Evolutionary conservation across 73 alveolate species (phyloP).

Genomic region (Strombidium stylifer): DNA sequence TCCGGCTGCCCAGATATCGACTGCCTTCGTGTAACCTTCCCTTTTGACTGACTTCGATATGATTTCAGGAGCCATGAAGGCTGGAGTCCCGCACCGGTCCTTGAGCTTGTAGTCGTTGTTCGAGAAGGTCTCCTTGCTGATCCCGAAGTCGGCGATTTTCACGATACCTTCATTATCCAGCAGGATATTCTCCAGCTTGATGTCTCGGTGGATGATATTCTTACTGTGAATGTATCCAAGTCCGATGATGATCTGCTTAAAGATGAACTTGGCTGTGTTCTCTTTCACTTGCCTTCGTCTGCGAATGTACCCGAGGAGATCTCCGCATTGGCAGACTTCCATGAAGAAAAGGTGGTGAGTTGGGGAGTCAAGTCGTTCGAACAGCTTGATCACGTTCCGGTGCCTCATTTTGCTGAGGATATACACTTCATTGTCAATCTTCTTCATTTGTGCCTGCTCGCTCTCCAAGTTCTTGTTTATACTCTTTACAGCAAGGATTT

Average conservation of each 20-base stretch:
- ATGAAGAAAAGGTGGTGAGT: conserved; percentile 26
- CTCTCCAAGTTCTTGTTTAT: conserved; percentile 51
- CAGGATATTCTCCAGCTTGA: conserved; percentile 78
- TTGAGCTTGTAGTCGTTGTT: conserved; percentile 57
- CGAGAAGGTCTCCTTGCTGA: conserved; percentile 62
- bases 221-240: conserved; percentile 67
- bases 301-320: conserved; percentile 32
- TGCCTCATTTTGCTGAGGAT: conserved; percentile 33
- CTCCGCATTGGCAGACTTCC: conserved; percentile 57
- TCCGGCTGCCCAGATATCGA: conserved; percentile 89
- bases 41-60: conserved; percentile 68
- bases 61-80: conserved; percentile 84
- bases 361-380: conserved; percentile 32
- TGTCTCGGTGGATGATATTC: conserved; percentile 77
- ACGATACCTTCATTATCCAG: conserved; percentile 73
- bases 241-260: conserved; percentile 79
- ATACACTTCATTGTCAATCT: conserved; percentile 44
- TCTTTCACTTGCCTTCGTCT: conserved; percentile 49
- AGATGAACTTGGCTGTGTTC: conserved; percentile 64
- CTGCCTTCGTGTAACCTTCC: conserved; percentile 58
- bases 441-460: conserved; percentile 26
- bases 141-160: conserved; percentile 91
- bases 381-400: conserved; percentile 38
- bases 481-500: conserved; percentile 65
- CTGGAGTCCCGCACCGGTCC: conserved; percentile 91